These are phyloP conservation scores for Gypsophila paniculata DNA, from an alignment of 179 eudicot genomes.

Conservation along the genomic window DNA sequence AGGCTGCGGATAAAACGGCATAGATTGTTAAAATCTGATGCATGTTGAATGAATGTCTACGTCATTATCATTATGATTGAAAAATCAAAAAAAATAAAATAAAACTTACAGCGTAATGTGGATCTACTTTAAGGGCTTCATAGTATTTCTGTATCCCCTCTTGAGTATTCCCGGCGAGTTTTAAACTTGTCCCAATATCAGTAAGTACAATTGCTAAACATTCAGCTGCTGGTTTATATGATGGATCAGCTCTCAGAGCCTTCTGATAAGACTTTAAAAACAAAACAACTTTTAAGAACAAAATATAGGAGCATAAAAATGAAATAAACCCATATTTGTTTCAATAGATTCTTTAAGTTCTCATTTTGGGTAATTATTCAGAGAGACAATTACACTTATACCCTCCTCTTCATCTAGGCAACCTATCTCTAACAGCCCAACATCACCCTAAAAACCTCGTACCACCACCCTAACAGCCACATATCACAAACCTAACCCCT, in stretches of 20 bases:
- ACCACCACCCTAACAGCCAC: no score
- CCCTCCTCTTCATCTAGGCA: no score
- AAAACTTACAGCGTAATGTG: constrained; percentile 78
- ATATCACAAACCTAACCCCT: no score
- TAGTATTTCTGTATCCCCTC: constrained; percentile 95
- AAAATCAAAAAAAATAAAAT: background rate
- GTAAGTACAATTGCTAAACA: constrained; percentile 91
- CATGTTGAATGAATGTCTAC: background rate
- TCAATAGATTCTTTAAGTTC: no score
- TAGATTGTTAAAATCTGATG: constrained; percentile 8
- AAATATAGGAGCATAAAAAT: background rate
- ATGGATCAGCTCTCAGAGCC: constrained; percentile 77
- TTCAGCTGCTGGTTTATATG: constrained; percentile 97
- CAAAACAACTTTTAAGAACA: background rate
- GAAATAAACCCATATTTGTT: background rate
- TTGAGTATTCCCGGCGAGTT: constrained; percentile 95
- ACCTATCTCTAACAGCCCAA: no score
- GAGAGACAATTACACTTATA: no score
- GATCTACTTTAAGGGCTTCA: constrained; percentile 91
- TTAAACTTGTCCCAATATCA: constrained; percentile 94
- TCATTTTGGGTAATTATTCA: no score
- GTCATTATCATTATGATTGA: background rate
- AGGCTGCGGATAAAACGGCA: constrained; percentile 67
- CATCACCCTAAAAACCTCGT: no score
- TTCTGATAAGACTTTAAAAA: constrained; percentile 70